Evolutionary conservation across 2,329 filamentous ascomycete genomes (phyloP), one percentile per base, ranked within the genome.

Genomic region (Macrophomina pseudophaseolina): DNA sequence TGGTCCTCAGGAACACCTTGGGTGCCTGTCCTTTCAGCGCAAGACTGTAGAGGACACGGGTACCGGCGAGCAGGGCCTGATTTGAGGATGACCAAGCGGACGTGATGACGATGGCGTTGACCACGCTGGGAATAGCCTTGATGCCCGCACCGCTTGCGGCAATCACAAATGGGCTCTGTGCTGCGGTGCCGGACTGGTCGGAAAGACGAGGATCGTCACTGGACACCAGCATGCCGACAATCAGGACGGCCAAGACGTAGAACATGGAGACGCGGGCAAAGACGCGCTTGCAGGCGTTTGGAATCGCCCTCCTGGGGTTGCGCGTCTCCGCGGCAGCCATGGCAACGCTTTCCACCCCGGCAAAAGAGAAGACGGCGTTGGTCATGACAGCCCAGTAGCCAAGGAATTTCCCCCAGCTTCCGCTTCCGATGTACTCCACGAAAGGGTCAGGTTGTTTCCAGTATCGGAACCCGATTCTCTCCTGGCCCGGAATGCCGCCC

Each of bases 221-320:
- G 1, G 90, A 90, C 4, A 94, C 89, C 59, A 90, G 83, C 85
- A 92, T 91, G 73, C 91, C 91, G 66, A 94, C 82, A 63, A 94
- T 84, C 62, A 94, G 84, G 40, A 93, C 90, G 32, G 86, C 89
- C 66, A 92, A 78, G 72, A 88, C 84, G 82, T 94, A 94, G 83
- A 94, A 94, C 80, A 94, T 82, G 71, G 92, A 79, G 75, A 94
- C 94, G 67, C 91, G 91, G 81, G 87, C 94, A 79, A 94, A 94
- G 71, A 91, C 93, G 56, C 93, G 84, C 76, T 88, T 90, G 82
- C 93, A 93, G 64, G 91, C 91, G 67, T 88, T 87, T 5, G 91
- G 91, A 68, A 94, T 80, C 6, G 75, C 73, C 16, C 78, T 76
- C 11, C 83, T 72, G 1, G 86, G 86, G 68, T 86, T 84, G 67